Evolutionary conservation across 257 asterid genomes (phyloP), one percentile per base, ranked within the genome.

Genomic region (Jacaranda mimosifolia): DNA sequence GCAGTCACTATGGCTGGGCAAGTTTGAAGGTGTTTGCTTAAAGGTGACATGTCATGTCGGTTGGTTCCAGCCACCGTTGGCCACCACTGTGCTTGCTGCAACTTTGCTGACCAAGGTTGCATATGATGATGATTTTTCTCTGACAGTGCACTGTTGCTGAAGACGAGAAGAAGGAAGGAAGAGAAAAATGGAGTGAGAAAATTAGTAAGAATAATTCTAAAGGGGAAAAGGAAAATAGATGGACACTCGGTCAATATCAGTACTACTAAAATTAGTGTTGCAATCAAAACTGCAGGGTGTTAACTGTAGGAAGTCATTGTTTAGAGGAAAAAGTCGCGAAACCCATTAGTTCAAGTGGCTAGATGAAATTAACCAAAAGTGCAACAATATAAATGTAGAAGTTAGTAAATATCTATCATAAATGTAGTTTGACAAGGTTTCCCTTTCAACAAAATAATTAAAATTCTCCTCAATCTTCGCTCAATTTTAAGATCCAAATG

Each of bases 261-360:
- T 26, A 26, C 32, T 26, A 26, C 32, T 26, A 2, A 39, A 26
- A 19, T 45, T 17, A 17, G 3, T 11, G 55, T 42, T 72, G 38
- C 40, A n/a, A 58, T 43, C 18, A 60, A 26, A 60, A 32, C 1
- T 19, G 19, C 21, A 36, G 26, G 36, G 3, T 14, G 13, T 39
- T 15, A 58, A 58, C 49, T 57, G 45, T 40, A 14, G 59, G 75
- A 56, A 74, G 7, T 62, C 8, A 3, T 9, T 45, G 42, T 15
- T 32, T 63, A 12, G 78, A 49, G 51, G 12, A 2, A 12, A 49
- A 43, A 42, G 36, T 71, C 26, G 39, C 55, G 0, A 39, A 14
- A 55, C 14, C 69, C 63, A 8, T 59, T 58, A 13, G 68, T 48
- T 48, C 19, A 36, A 74, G 59, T 39, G 49, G 60, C 35, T 45